Evolutionary conservation across 306 rosid species (phyloP), one percentile per base, ranked within the genome.

Genomic region (Myrica gale): DNA sequence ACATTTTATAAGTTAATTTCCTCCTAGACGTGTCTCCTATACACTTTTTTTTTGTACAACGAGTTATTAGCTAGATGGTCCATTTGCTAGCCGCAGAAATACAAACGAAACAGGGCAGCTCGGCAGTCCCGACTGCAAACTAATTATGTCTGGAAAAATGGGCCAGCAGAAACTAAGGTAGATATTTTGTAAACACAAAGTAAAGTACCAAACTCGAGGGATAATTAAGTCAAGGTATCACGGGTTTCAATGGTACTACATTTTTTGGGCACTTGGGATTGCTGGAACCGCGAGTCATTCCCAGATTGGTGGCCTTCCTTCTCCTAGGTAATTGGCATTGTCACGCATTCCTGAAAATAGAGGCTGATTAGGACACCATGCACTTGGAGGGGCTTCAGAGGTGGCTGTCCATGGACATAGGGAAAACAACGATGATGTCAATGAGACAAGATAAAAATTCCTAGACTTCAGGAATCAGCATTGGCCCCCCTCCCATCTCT

Each of bases 341-440:
- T 26, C 48, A 37, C 41, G 53, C 54, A 70, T 62, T 57, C 50
- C 78, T 43, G 46, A 54, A 57, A 21, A 67, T 72, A 53, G 76
- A 12, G 55, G 74, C 19, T 78, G 88, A 86, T 58, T 54, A 73
- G 84, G 84, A 82, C 72, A 71, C 71, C 85, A n/a, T n/a, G n/a
- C n/a, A 82, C 86, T 75, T 66, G 71, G 81, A 69, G 71, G 72
- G 76, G 82, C 76, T 55, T 61, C 23, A 43, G 74, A 65, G 78
- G 71, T 69, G 74, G 20, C 3, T 48, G 23, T 74, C 79, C 71
- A 61, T 32, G 68, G 48, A 69, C 3, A 52, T 45, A 51, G 84
- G 37, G 37, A 32, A 32, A 71, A 60, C 26, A 21, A 79, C 7
- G 48, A 42, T 39, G 12, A 6, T 72, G 43, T 60, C 62, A 76